Percentiles rank a stretch among this genome's conserved stretches.
Conservation (phyloP, 139 green algal genomes). For the Chloropicon primus region DNA sequence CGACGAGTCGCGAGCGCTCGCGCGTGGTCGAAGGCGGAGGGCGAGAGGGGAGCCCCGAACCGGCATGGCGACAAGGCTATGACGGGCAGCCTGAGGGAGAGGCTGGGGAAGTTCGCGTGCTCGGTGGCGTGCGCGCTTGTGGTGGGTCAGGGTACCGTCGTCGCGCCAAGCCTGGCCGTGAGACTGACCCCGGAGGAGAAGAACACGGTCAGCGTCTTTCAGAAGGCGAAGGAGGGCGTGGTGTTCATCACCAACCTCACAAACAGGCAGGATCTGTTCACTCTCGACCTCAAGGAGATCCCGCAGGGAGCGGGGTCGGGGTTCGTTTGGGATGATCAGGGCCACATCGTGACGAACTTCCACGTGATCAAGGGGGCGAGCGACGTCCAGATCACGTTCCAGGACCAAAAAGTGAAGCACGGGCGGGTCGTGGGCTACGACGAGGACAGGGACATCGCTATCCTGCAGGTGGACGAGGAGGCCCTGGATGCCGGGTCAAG, state of each 20-base stretch:
- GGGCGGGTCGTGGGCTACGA: constrained; percentile 61
- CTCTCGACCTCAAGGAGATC: constrained; percentile 53
- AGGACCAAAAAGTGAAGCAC: constrained; percentile 36
- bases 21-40: too few species aligned
- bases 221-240: constrained; percentile 38
- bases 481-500: background rate
- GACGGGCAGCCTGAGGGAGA: background rate
- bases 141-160: background rate
- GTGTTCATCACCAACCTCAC: constrained; percentile 69
- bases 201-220: constrained; percentile 50
- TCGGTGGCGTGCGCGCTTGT: background rate
- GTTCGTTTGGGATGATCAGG: constrained; percentile 56
- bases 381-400: constrained; percentile 42
- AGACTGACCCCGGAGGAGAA: constrained; percentile 18
- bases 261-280: constrained; percentile 44
- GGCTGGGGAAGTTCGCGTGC: background rate
- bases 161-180: background rate
- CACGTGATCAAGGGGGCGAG: constrained; percentile 48
- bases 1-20: too few species aligned
- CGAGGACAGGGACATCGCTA: constrained; percentile 54
- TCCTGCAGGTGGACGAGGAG: constrained; percentile 36
- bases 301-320: constrained; percentile 54
- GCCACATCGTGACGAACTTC: constrained; percentile 67
- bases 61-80: too few species aligned
- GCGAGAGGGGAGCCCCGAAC: too few species aligned